Evolutionary conservation across 257 asterid genomes (phyloP).

Genomic region (Primulina tabacum): DNA sequence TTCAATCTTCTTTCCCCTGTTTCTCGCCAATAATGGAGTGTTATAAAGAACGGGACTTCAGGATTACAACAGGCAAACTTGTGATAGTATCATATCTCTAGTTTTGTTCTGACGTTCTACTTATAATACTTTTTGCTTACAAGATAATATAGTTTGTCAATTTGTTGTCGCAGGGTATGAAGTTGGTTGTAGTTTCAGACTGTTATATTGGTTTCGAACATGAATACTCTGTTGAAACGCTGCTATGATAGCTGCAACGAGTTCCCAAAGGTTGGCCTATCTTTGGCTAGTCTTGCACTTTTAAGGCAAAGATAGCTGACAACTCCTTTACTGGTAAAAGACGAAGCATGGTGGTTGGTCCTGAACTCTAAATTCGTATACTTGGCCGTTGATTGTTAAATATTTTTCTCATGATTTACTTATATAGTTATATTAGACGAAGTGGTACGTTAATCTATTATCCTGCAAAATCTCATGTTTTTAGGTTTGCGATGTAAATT

Average conservation of each 20-base stretch:
- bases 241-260: slow-evolving; percentile 23
- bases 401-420: too few relatives aligned
- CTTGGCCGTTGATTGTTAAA: too few relatives aligned
- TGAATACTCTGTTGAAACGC: slow-evolving; percentile 48
- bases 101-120: not conserved
- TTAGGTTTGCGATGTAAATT: too few relatives aligned
- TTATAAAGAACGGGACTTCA: not conserved
- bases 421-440: too few relatives aligned
- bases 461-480: too few relatives aligned
- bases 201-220: slow-evolving; percentile 75
- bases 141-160: slow-evolving; percentile 7
- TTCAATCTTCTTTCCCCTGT: not conserved
- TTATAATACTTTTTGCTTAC: not conserved
- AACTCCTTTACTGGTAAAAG: slow-evolving; percentile 58
- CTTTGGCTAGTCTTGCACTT: slow-evolving; percentile 9
- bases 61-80: not conserved
- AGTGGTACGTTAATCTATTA: too few relatives aligned
- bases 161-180: slow-evolving; percentile 58
- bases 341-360: slow-evolving; percentile 99
- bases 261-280: slow-evolving; percentile 59
- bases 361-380: slow-evolving; percentile 20
- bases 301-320: slow-evolving; percentile 27
- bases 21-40: slow-evolving; percentile 3
- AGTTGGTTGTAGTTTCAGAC: slow-evolving; percentile 72
- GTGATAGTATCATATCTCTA: not conserved